Percentiles rank a stretch among this genome's conserved stretches.
These are phyloP conservation scores for Globisporangium takayamanum DNA, from an alignment of 352 stramenopile species.

Conservation along the genomic window DNA sequence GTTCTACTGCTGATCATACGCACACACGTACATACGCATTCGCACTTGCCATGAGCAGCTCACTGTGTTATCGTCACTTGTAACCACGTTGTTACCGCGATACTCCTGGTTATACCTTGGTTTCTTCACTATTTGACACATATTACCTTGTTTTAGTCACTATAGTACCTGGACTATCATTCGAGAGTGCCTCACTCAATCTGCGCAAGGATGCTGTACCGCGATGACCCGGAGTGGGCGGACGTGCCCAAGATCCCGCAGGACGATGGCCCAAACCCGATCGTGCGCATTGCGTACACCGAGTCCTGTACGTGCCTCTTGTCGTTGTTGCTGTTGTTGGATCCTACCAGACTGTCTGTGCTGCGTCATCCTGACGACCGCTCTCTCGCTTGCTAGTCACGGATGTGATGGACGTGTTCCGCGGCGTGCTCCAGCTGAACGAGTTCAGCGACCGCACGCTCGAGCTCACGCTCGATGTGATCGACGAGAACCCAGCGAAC, in stretches of 20 bases:
- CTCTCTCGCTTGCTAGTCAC: constrained; percentile 34
- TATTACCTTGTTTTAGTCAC: no score
- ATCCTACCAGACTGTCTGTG: no score
- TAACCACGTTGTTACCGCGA: no score
- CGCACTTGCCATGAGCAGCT: no score
- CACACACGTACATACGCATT: no score
- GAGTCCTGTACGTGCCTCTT: constrained; percentile 38
- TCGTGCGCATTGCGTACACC: constrained; percentile 79
- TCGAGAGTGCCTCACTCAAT: neutral
- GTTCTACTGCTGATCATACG: no score
- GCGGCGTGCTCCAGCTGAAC: constrained; percentile 86
- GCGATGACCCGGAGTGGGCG: constrained; percentile 62
- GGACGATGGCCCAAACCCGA: constrained; percentile 70
- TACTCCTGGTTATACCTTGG: no score
- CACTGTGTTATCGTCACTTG: no score
- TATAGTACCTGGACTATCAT: neutral
- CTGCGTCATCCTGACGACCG: neutral
- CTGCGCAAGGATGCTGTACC: constrained; percentile 36
- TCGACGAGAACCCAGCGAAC: constrained; percentile 95
- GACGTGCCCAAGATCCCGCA: constrained; percentile 81
- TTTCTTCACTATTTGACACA: no score
- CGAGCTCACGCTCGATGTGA: constrained; percentile 87
- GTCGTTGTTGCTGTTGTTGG: neutral
- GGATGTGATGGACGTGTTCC: constrained; percentile 93
- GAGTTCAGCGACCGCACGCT: constrained; percentile 91